Percentiles rank a stretch among this genome's conserved stretches.
These are phyloP conservation scores for Erodium trifolium DNA, from an alignment of 441 rosid genomes.

Conservation along the genomic window DNA sequence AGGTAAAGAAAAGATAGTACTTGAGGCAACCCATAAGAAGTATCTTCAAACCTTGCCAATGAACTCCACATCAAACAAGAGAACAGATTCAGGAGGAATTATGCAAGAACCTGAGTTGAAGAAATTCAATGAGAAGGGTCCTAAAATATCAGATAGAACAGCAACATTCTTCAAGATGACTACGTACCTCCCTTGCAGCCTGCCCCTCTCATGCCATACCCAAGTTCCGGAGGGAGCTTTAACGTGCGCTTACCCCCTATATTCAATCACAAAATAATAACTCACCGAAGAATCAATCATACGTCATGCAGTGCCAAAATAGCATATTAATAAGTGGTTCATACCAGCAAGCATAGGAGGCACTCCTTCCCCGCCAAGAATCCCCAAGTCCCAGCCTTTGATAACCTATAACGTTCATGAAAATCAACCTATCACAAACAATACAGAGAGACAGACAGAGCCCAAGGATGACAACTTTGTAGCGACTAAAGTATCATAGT, in stretches of 20 bases:
- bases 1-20: too few species aligned
- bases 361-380: conserved; percentile 71
- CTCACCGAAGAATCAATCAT: too few species aligned
- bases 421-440: too few species aligned
- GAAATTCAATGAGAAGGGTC: conserved; percentile 1
- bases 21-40: too few species aligned
- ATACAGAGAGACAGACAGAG: too few species aligned
- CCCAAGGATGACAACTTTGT: too few species aligned
- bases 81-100: conserved; percentile 78
- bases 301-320: too few species aligned
- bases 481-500: too few species aligned
- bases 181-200: conserved; percentile 79
- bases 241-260: conserved; percentile 72
- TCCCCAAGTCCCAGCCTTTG: conserved; percentile 88
- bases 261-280: not conserved
- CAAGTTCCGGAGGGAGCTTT: conserved; percentile 72
- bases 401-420: conserved; percentile 42
- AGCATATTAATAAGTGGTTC: not conserved
- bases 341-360: conserved; percentile 87
- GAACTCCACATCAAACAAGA: conserved; percentile 73
- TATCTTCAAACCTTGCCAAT: conserved; percentile 52
- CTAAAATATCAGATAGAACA: not conserved
- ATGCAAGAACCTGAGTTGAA: conserved; percentile 61
- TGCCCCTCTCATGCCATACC: conserved; percentile 81
- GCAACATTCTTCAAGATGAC: not conserved